Conservation (phyloP, 164 flowering plant genomes). For the Nymphaea thermarum region DNA sequence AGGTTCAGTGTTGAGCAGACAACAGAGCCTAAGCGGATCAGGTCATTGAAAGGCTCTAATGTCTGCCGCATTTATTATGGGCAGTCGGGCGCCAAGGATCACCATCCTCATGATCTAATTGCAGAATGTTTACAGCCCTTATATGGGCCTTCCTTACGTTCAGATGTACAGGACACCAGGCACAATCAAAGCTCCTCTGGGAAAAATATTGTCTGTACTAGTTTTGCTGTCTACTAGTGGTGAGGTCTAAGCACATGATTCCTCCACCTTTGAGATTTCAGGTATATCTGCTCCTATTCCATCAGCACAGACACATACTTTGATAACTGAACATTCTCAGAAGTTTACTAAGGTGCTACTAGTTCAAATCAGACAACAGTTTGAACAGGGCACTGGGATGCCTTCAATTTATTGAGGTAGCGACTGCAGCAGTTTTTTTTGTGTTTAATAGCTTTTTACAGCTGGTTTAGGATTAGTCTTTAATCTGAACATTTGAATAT, state of each 20-base stretch:
- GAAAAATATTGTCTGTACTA: too few species aligned
- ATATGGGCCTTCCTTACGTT: slow-evolving; percentile 75
- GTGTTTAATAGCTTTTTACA: too few species aligned
- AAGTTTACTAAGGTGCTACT: slow-evolving; percentile 59
- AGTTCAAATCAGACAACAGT: slow-evolving; percentile 83
- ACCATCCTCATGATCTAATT: background rate
- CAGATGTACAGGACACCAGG: slow-evolving; percentile 84
- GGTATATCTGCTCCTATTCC: slow-evolving; percentile 63
- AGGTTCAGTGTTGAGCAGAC: too few species aligned
- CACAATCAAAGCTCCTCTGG: slow-evolving; percentile 26
- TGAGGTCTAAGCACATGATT: background rate
- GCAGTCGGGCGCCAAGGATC: too few species aligned
- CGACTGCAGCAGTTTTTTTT: too few species aligned
- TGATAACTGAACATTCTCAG: slow-evolving; percentile 74
- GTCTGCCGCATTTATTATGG: too few species aligned
- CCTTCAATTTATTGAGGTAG: slow-evolving; percentile 21
- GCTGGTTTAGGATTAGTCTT: too few species aligned
- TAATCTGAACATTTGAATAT: too few species aligned
- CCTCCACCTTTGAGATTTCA: slow-evolving; percentile 18
- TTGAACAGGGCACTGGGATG: slow-evolving; percentile 57
- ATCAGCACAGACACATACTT: slow-evolving; percentile 51
- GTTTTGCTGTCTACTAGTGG: background rate
- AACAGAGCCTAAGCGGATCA: too few species aligned
- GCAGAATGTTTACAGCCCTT: slow-evolving; percentile 69
- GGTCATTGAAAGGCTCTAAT: too few species aligned